These are phyloP conservation scores for Trichoderma reesei DNA, from an alignment of 495 filamentous ascomycete species.

Conservation along the genomic window DNA sequence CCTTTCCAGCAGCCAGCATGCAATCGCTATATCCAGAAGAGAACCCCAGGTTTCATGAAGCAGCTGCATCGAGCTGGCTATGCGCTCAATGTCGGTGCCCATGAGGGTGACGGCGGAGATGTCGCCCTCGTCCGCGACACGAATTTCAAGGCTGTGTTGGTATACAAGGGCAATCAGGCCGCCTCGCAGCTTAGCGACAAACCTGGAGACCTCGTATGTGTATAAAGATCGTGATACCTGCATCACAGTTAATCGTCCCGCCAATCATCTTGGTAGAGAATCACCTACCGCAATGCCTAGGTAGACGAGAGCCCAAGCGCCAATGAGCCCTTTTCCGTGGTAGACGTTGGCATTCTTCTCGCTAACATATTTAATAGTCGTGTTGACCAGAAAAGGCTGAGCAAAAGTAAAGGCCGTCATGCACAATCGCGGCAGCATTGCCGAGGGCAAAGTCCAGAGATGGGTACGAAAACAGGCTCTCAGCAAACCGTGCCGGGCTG, in stretches of 20 bases:
- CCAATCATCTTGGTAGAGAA: background rate
- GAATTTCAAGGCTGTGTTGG: conserved; percentile 39
- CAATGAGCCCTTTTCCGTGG: conserved; percentile 49
- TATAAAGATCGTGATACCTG: conserved; percentile 35
- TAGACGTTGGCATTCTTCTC: conserved; percentile 30
- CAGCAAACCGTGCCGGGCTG: background rate
- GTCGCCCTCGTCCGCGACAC: conserved; percentile 32
- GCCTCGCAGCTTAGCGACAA: conserved; percentile 47
- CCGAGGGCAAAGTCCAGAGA: background rate
- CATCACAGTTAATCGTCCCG: background rate
- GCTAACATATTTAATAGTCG: conserved; percentile 16
- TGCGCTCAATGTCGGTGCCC: conserved; percentile 45
- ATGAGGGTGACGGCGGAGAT: conserved; percentile 29
- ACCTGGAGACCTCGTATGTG: conserved; percentile 33
- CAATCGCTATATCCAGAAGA: conserved; percentile 19
- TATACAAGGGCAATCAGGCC: conserved; percentile 48
- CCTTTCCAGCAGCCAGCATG: conserved; percentile 20
- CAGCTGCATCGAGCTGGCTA: conserved; percentile 35
- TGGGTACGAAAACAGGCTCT: background rate
- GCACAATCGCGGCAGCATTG: conserved; percentile 18
- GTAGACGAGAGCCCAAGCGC: conserved; percentile 48
- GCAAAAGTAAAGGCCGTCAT: conserved; percentile 50
- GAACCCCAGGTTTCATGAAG: conserved; percentile 49
- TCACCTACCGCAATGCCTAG: conserved; percentile 39
- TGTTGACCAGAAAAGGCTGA: conserved; percentile 51